A percentile compares a stretch with the other conserved stretches of the same genome.
These are phyloP conservation scores for Dactylellina drechsleri DNA, from an alignment of 2,329 filamentous ascomycete genomes.

Conservation along the genomic window DNA sequence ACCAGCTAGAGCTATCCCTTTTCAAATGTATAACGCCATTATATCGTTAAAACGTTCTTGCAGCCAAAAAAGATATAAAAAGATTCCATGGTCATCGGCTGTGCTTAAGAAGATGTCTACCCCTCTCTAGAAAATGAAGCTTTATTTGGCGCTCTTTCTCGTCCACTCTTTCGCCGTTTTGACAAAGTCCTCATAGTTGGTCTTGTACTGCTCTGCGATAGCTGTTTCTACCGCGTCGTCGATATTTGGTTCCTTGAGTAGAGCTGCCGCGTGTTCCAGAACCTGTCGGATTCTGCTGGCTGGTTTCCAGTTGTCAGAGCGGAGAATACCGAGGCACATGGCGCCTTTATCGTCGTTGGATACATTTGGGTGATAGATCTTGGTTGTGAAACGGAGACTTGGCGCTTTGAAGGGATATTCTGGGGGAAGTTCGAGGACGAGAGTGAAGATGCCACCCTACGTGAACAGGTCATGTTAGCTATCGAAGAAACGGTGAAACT, in stretches of 20 bases:
- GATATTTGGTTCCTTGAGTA: constrained; percentile 76
- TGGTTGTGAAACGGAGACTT: constrained; percentile 80
- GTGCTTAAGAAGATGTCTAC: too few relatives aligned
- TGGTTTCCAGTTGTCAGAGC: constrained; percentile 91
- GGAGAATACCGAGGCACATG: constrained; percentile 86
- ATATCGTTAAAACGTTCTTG: too few relatives aligned
- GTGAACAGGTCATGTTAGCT: not conserved
- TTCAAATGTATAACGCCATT: constrained; percentile 17
- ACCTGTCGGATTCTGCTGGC: constrained; percentile 79
- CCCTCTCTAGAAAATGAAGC: not conserved
- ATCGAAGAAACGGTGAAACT: not conserved
- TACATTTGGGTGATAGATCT: constrained; percentile 95
- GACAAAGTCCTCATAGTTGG: constrained; percentile 74
- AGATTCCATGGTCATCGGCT: too few relatives aligned
- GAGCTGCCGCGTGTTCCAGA: constrained; percentile 77
- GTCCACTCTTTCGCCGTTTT: constrained; percentile 80
- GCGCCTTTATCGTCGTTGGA: constrained; percentile 84
- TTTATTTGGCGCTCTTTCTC: constrained; percentile 72
- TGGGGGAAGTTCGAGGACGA: constrained; percentile 76
- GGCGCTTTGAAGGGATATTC: constrained; percentile 94
- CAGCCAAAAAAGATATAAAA: too few relatives aligned
- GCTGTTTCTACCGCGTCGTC: constrained; percentile 88
- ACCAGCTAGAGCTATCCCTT: constrained; percentile 10
- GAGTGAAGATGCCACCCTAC: constrained; percentile 76
- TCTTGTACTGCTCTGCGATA: constrained; percentile 85